These are phyloP conservation scores for Pyrus hybrid DNA, from an alignment of 331 rosid species.

Conservation along the genomic window DNA sequence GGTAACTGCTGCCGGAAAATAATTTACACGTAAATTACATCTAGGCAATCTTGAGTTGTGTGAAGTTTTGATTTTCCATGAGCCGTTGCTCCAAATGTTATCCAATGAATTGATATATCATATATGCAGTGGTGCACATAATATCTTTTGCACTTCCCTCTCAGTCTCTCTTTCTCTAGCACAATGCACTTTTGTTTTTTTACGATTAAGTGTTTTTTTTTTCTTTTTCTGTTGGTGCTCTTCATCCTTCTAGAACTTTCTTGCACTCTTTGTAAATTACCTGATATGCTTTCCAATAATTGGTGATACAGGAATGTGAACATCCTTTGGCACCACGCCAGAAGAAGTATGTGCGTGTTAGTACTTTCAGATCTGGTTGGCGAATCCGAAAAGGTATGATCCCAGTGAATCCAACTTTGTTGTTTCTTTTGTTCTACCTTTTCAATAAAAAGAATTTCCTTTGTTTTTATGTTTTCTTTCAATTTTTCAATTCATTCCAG, in stretches of 20 bases:
- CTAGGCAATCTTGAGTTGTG: not conserved
- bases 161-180: not conserved
- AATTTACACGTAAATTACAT: not conserved
- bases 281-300: not conserved
- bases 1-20: slow-evolving; percentile 31
- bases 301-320: slow-evolving; percentile 61
- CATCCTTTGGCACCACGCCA: slow-evolving; percentile 65
- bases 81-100: not conserved
- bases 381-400: slow-evolving; percentile 67
- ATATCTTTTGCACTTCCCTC: not conserved
- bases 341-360: slow-evolving; percentile 75
- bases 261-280: not conserved
- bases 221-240: not conserved
- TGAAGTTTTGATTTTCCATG: not conserved
- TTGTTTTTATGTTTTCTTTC: not conserved
- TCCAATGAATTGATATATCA: not conserved
- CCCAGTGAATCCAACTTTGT: slow-evolving; percentile 6
- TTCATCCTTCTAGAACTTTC: not conserved
- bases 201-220: not conserved
- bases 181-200: not conserved
- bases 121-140: not conserved
- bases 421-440: not conserved
- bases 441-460: not conserved
- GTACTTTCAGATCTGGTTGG: slow-evolving; percentile 86
- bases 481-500: not conserved